A percentile compares a stretch with the other conserved stretches of the same genome.
phyloP scores from a whole-genome alignment of 768 basidiomycete genomes.

The Amanita brunnescens region DNA sequence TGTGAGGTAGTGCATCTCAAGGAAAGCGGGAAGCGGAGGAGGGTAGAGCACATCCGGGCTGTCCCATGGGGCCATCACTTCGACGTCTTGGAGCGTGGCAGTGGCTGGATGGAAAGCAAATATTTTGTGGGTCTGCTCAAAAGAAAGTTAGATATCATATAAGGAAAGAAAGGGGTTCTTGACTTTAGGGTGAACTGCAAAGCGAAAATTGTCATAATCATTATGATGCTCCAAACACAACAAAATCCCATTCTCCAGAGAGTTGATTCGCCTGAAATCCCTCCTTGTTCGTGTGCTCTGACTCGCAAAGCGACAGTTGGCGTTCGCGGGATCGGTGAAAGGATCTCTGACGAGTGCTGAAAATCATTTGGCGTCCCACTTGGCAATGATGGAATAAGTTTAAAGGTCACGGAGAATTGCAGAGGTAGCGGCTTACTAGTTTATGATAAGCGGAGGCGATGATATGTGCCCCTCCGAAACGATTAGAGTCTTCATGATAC shows the following conservation, averaged over 20 bases:
- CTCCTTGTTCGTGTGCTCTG: slow-evolving; percentile 7
- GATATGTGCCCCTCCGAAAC: slow-evolving; percentile 13
- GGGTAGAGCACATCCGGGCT: slow-evolving; percentile 10
- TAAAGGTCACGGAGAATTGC: slow-evolving; percentile 8
- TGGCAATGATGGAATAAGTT: slow-evolving; percentile 10
- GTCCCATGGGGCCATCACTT: slow-evolving; percentile 15
- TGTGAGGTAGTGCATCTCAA: slow-evolving; percentile 11
- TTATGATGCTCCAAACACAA: slow-evolving; percentile 12
- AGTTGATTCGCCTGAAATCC: slow-evolving; percentile 12
- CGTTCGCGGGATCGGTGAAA: slow-evolving; percentile 12
- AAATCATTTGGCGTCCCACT: slow-evolving; percentile 9
- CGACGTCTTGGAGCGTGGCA: slow-evolving; percentile 3
- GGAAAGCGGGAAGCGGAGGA: slow-evolving; percentile 11
- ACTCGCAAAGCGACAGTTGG: slow-evolving; percentile 10
- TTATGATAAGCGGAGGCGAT: slow-evolving; percentile 1
- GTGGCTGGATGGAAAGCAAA: slow-evolving; percentile 7
- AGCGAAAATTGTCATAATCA: slow-evolving; percentile 12
- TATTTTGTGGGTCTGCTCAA: slow-evolving; percentile 14
- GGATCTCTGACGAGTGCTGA: slow-evolving; percentile 6
- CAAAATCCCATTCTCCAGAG: slow-evolving; percentile 14
- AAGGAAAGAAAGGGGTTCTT: slow-evolving; percentile 9
- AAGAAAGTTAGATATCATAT: slow-evolving; percentile 10
- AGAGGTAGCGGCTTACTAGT: slow-evolving; percentile 10
- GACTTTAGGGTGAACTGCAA: slow-evolving; percentile 12
- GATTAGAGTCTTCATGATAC: slow-evolving; percentile 12